These are phyloP conservation scores for Fragaria iinumae DNA, from an alignment of 306 rosid species.

Conservation along the genomic window DNA sequence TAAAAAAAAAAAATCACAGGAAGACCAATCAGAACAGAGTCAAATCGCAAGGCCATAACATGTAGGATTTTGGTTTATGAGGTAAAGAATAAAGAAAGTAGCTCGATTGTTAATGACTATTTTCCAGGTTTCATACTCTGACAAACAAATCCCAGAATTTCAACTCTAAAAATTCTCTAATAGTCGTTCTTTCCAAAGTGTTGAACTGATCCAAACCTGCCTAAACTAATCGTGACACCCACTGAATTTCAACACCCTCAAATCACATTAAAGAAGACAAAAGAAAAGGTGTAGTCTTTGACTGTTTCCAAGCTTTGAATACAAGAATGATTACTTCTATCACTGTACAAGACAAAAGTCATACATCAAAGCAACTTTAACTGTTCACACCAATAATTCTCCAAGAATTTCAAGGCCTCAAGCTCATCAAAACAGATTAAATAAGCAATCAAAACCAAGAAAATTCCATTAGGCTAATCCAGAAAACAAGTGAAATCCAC, in stretches of 20 bases:
- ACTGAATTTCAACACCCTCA: neutral
- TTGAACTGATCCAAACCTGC: neutral
- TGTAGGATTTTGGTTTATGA: neutral
- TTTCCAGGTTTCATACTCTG: neutral
- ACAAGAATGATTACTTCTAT: neutral
- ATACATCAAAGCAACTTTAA: neutral
- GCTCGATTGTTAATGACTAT: neutral
- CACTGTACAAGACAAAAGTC: neutral
- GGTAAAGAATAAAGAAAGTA: neutral
- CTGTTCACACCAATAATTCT: neutral
- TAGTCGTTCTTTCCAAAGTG: neutral
- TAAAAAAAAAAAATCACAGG: neutral
- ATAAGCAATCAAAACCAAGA: neutral
- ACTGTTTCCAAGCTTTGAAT: slow-evolving; percentile 17
- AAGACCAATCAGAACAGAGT: neutral
- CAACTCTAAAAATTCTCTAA: neutral
- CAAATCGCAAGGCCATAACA: neutral
- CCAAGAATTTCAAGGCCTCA: neutral
- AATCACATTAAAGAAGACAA: neutral
- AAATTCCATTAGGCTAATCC: neutral
- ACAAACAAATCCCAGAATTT: neutral
- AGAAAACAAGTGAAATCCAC: slow-evolving; percentile 1
- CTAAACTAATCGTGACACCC: slow-evolving; percentile 1
- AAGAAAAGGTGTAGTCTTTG: slow-evolving; percentile 10
- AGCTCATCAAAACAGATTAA: neutral